These are phyloP conservation scores for Peronospora tabacina DNA, from an alignment of 352 stramenopile genomes.

Conservation along the genomic window DNA sequence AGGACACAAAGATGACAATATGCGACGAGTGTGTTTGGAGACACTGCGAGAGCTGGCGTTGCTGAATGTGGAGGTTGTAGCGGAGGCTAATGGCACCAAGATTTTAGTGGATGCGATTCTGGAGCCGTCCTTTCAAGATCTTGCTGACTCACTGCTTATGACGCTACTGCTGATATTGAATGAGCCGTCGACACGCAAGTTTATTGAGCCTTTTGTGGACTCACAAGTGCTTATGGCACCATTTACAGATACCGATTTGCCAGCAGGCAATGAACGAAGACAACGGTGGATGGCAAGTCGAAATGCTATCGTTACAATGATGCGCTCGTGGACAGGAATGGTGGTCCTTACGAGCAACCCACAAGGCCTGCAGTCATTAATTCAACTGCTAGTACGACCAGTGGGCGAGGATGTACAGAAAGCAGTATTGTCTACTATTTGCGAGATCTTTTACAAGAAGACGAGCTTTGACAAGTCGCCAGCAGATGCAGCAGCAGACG, in stretches of 20 bases:
- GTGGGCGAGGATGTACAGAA: slow-evolving; percentile 87
- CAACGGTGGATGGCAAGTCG: slow-evolving; percentile 87
- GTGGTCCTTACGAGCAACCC: slow-evolving; percentile 83
- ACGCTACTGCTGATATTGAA: slow-evolving; percentile 83
- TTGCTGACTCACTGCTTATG: slow-evolving; percentile 78
- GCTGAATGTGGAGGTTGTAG: slow-evolving; percentile 74
- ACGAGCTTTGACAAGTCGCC: slow-evolving; percentile 69
- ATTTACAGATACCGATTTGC: slow-evolving; percentile 85
- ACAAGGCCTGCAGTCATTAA: slow-evolving; percentile 77
- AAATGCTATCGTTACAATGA: slow-evolving; percentile 86
- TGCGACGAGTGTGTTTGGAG: slow-evolving; percentile 81
- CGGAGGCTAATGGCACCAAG: slow-evolving; percentile 76
- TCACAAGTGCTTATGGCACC: slow-evolving; percentile 79
- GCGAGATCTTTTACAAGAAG: slow-evolving; percentile 86
- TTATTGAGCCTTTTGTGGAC: slow-evolving; percentile 84
- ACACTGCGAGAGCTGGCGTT: slow-evolving; percentile 78
- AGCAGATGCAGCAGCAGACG: slow-evolving; percentile 30
- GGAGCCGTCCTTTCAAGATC: slow-evolving; percentile 81
- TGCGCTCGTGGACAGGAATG: slow-evolving; percentile 87
- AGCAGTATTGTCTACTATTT: slow-evolving; percentile 81
- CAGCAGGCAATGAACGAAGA: slow-evolving; percentile 72
- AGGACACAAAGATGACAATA: slow-evolving; percentile 85
- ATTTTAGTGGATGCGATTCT: slow-evolving; percentile 83
- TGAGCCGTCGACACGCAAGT: slow-evolving; percentile 75
- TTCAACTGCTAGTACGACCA: slow-evolving; percentile 80